Evolutionary conservation across 257 asterid species (phyloP).

Genomic region (Nicotiana tomentosiformis): DNA sequence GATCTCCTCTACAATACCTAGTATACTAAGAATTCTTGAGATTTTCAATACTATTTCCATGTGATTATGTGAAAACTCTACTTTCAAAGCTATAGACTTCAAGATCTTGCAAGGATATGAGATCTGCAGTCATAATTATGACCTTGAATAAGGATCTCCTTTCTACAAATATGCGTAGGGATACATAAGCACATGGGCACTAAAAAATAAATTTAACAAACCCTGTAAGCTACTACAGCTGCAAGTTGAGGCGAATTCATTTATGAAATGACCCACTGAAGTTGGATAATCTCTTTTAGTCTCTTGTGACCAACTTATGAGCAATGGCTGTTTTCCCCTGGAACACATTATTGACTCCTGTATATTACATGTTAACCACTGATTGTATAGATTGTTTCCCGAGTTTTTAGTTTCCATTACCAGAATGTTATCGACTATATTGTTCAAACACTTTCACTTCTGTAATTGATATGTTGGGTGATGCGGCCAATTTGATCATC

Average conservation of each 20-base stretch:
- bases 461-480: not conserved
- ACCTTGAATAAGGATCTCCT: not conserved
- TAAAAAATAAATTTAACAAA: not conserved
- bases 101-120: not conserved
- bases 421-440: not conserved
- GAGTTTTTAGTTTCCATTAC: not conserved
- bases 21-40: constrained; percentile 1
- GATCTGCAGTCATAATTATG: not conserved
- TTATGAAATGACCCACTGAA: not conserved
- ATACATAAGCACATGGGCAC: not conserved
- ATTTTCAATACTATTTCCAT: not conserved
- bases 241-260: not conserved
- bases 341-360: not conserved
- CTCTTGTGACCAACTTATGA: not conserved
- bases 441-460: not conserved
- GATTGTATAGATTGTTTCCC: not conserved
- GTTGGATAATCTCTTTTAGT: not conserved
- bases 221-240: not conserved
- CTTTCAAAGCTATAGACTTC: not conserved
- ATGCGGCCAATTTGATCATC: not conserved
- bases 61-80: not conserved
- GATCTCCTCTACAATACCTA: not conserved
- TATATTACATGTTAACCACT: not conserved
- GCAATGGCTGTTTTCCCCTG: not conserved
- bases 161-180: not conserved